Conservation (phyloP, 768 basidiomycete genomes). For the Termitomyces titanicus region DNA sequence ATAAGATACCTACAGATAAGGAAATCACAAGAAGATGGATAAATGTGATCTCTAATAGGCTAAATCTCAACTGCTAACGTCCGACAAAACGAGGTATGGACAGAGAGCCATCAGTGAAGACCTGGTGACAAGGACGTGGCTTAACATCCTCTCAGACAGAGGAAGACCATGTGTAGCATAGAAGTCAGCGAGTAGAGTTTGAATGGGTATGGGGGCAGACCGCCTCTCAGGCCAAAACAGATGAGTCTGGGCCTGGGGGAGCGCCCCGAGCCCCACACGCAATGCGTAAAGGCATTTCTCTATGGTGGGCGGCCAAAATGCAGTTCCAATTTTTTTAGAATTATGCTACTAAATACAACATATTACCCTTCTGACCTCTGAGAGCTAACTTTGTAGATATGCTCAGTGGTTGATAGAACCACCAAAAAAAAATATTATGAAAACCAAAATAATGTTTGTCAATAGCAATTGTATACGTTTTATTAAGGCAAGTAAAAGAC, state of each 20-base stretch:
- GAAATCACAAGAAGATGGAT: not conserved
- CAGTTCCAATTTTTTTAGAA: too few species aligned
- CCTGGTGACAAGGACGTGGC: not conserved
- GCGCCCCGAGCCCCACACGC: not conserved
- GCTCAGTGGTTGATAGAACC: too few species aligned
- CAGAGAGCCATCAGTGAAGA: not conserved
- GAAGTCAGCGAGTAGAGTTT: not conserved
- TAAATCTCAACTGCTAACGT: not conserved
- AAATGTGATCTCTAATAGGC: not conserved
- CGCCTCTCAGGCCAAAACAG: too few species aligned
- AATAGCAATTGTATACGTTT: too few species aligned
- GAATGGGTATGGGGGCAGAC: not conserved
- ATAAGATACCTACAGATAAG: conserved; percentile 1
- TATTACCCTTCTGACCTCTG: too few species aligned
- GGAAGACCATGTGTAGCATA: not conserved
- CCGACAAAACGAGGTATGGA: not conserved
- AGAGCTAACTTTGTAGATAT: too few species aligned
- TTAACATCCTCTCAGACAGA: not conserved
- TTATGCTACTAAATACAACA: too few species aligned
- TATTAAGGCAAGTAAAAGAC: not conserved
- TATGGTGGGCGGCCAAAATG: not conserved
- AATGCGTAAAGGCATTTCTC: not conserved
- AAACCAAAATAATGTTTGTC: too few species aligned
- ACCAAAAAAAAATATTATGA: too few species aligned
- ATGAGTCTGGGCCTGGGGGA: too few species aligned